Evolutionary conservation across 208 protist genomes (phyloP).

Genomic region (Wallacemonas sp.): DNA sequence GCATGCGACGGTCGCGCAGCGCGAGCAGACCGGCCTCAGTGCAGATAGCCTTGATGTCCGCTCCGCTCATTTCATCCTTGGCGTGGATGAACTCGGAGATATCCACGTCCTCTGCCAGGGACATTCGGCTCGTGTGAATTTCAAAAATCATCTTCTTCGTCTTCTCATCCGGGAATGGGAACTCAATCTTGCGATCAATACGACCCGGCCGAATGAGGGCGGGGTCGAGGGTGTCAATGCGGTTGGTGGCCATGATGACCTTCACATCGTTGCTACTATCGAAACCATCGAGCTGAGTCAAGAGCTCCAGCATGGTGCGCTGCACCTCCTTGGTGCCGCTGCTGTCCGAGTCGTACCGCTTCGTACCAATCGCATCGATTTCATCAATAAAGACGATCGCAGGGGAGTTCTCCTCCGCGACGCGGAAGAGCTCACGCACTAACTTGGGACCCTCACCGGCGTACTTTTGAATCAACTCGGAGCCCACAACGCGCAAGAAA

Average conservation of each 20-base stretch:
- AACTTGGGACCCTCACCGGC: slow-evolving; percentile 99
- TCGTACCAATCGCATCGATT: slow-evolving; percentile 99
- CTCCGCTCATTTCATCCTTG: slow-evolving; percentile 99
- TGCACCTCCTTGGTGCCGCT: slow-evolving; percentile 99
- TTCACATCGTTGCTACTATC: slow-evolving; percentile 99
- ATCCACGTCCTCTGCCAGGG: slow-evolving; percentile 98
- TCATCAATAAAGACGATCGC: slow-evolving; percentile 99
- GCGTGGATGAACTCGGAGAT: slow-evolving; percentile 99
- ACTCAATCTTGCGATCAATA: slow-evolving; percentile 99
- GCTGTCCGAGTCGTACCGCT: slow-evolving; percentile 97
- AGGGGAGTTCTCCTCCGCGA: slow-evolving; percentile 98
- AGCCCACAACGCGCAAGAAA: slow-evolving; percentile 99
- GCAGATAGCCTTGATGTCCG: slow-evolving; percentile 99
- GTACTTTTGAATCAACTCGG: slow-evolving; percentile 99
- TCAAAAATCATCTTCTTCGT: slow-evolving; percentile 99
- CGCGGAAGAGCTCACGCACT: slow-evolving; percentile 99
- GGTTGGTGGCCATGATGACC: slow-evolving; percentile 99
- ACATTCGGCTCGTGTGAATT: slow-evolving; percentile 99
- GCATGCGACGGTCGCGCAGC: slow-evolving; percentile 99
- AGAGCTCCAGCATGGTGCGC: slow-evolving; percentile 99
- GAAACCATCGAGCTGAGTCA: slow-evolving; percentile 99
- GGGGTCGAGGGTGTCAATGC: slow-evolving; percentile 99
- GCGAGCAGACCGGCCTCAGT: slow-evolving; percentile 99
- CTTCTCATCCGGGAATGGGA: slow-evolving; percentile 99
- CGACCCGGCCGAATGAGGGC: slow-evolving; percentile 99